phyloP scores from a whole-genome alignment of 768 basidiomycete species.

The Piloderma croceum region DNA sequence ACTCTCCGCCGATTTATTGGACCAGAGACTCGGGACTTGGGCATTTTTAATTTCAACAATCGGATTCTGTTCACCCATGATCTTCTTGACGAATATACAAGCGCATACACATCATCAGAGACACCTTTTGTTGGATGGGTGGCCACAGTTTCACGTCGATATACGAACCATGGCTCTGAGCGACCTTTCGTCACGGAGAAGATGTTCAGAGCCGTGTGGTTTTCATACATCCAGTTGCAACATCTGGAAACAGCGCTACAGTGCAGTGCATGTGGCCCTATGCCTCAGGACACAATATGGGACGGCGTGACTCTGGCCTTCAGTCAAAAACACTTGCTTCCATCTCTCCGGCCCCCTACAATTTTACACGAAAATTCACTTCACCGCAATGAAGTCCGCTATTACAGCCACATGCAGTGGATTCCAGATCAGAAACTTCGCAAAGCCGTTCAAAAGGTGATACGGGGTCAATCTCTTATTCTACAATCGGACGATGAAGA shows the following conservation, averaged over 20 bases:
- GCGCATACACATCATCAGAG: slow-evolving; percentile 9
- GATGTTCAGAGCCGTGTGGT: slow-evolving; percentile 13
- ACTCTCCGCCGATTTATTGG: slow-evolving; percentile 4
- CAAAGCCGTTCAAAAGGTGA: neutral
- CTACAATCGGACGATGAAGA: neutral
- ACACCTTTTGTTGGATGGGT: slow-evolving; percentile 15
- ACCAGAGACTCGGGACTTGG: slow-evolving; percentile 7
- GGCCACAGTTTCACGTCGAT: slow-evolving; percentile 4
- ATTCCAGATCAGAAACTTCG: slow-evolving; percentile 3
- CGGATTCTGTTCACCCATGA: slow-evolving; percentile 13
- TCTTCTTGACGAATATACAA: slow-evolving; percentile 14
- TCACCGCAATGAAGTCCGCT: slow-evolving; percentile 3
- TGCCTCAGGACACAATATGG: slow-evolving; percentile 9
- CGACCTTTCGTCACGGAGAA: slow-evolving; percentile 9
- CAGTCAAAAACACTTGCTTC: slow-evolving; percentile 20
- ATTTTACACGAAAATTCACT: slow-evolving; percentile 7
- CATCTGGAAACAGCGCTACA: slow-evolving; percentile 5
- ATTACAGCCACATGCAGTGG: slow-evolving; percentile 6
- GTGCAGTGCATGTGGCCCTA: slow-evolving; percentile 11
- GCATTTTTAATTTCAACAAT: slow-evolving; percentile 16
- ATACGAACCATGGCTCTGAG: slow-evolving; percentile 2
- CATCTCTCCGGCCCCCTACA: slow-evolving; percentile 24
- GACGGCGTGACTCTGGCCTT: slow-evolving; percentile 18
- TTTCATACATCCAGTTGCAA: slow-evolving; percentile 10
- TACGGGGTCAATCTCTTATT: neutral